A percentile compares a stretch with the other conserved stretches of the same genome.
phyloP scores from a whole-genome alignment of 345 rosid species.

The Bruguiera parviflora region DNA sequence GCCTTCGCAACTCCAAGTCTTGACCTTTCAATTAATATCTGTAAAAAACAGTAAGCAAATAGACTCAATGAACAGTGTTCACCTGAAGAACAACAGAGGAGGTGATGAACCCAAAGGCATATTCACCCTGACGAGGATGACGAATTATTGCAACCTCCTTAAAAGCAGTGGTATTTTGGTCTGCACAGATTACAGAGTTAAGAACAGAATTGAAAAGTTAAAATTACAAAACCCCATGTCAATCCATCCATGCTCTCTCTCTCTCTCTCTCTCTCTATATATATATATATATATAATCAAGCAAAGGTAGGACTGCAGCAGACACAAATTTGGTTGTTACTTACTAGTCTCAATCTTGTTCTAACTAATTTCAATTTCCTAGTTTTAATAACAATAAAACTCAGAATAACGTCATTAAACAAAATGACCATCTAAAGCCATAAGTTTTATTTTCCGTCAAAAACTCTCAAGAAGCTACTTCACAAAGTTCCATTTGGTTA shows the following conservation, averaged over 20 bases:
- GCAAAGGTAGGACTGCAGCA: no score
- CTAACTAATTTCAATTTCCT: no score
- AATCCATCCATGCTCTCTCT: background rate
- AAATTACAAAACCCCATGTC: background rate
- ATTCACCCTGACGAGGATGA: conserved; percentile 86
- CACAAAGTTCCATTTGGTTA: background rate
- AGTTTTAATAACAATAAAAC: no score
- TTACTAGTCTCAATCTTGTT: no score
- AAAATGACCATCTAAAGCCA: background rate
- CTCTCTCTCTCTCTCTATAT: no score
- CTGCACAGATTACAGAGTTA: conserved; percentile 30
- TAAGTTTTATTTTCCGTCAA: background rate
- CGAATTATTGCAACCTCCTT: conserved; percentile 85
- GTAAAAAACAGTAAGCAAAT: background rate
- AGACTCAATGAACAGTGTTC: conserved; percentile 11
- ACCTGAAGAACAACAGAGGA: conserved; percentile 82
- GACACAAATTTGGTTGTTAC: no score
- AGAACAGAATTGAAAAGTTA: background rate
- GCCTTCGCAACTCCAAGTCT: background rate
- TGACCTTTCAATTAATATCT: background rate
- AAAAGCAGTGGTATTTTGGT: conserved; percentile 73
- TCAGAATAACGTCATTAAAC: no score
- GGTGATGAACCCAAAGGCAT: conserved; percentile 86
- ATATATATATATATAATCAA: background rate
- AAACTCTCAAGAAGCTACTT: background rate